Percentiles rank a stretch among this genome's conserved stretches.
Evolutionary conservation across 495 filamentous ascomycete species (phyloP).

Genomic region (Jackrogersella minutella): DNA sequence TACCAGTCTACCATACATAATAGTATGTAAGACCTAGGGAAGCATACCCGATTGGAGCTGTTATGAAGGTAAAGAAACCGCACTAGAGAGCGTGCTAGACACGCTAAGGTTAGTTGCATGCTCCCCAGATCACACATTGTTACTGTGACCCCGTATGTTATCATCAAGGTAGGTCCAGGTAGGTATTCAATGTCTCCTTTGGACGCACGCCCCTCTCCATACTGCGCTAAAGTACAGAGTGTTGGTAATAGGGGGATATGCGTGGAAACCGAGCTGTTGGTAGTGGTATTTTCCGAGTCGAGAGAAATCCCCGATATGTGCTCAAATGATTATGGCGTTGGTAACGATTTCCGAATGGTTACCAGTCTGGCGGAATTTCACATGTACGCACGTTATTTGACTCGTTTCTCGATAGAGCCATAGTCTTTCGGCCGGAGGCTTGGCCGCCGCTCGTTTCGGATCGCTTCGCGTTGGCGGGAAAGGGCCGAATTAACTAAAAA

Average conservation of each 20-base stretch:
- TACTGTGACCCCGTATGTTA: neutral
- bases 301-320: neutral
- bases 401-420: slow-evolving; percentile 12
- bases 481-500: too few relatives aligned
- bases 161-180: neutral
- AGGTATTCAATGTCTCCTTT: too few relatives aligned
- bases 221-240: neutral
- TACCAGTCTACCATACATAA: too few relatives aligned
- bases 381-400: neutral
- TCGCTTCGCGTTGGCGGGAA: too few relatives aligned
- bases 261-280: neutral
- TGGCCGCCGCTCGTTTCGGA: too few relatives aligned
- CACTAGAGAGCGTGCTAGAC: neutral
- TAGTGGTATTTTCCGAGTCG: neutral
- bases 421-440: too few relatives aligned
- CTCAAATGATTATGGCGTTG: neutral
- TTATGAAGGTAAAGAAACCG: too few relatives aligned
- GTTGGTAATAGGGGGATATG: neutral
- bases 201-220: neutral
- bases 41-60: too few relatives aligned
- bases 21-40: neutral
- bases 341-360: neutral
- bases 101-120: neutral
- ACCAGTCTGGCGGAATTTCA: neutral
- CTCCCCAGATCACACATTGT: neutral